Base-by-base conservation (phyloP, 78 protist genomes). In the Dictyostelium brefeldianum region DNA sequence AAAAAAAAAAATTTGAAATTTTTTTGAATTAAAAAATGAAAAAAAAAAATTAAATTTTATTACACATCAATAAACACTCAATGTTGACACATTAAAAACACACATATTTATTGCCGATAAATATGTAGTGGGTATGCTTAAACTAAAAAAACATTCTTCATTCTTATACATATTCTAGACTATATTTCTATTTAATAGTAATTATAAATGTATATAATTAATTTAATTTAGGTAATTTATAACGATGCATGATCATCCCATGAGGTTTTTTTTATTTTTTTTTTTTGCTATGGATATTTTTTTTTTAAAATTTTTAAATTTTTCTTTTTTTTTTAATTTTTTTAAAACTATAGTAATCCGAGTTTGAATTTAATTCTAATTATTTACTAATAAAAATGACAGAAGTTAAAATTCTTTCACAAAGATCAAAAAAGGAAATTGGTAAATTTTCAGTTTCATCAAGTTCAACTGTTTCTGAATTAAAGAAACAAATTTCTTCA, bases 401-500 rank as follows among this genome's bases (percentile, higher is more conserved):
- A 22, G 78, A 71, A 9, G 43, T 71, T 25, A 80, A 74, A 9
- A 36, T 80, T 22, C 73, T 57, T n/a, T 41, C 74, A 31, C 54
- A 25, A 36, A 56, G 73, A 50, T 59, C 69, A 54, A 80, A 80
- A 27, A 75, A 50, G 25, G 22, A 20, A 25, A 41, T 80, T 57
- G 64, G 85, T 25, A 18, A n/a, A 18, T 31, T 80, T 15, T 0
- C 53, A 18, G 50, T 46, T 41, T 15, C 25, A 20, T 14, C 48
- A 10, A 17, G 15, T 18, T 12, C 85, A 31, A 80, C 85, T 56
- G 50, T 80, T 36, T 12, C 14, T 17, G 75, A 80, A 8, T 25
- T 80, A 25, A 80, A 80, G 41, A 80, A 80, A 25, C 64, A 50
- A 27, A n/a, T 80, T 80, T 18, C 46, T 1, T 25, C 64, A 59